Conservation (phyloP, 306 rosid genomes). For the Lathyrus tuberosus region DNA sequence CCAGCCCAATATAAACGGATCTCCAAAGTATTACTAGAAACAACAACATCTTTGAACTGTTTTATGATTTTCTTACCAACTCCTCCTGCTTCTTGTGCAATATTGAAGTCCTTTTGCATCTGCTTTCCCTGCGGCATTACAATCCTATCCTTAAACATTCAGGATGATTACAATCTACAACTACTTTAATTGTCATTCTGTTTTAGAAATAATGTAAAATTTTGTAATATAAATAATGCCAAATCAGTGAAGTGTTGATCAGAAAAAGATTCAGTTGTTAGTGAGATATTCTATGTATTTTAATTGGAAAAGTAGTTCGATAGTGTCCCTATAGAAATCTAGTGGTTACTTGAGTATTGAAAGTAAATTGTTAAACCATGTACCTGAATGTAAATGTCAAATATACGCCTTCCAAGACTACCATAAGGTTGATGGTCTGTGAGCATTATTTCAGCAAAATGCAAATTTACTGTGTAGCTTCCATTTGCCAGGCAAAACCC, state of each 20-base stretch:
- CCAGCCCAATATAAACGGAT: conserved; percentile 71
- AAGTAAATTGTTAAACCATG: not conserved
- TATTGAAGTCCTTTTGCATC: conserved; percentile 54
- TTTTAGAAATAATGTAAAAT: not conserved
- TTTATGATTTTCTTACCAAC: conserved; percentile 2
- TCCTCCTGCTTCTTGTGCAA: conserved; percentile 51
- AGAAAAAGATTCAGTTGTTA: not conserved
- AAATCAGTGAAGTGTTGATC: not conserved
- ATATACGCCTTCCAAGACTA: conserved; percentile 59
- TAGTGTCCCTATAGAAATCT: not conserved
- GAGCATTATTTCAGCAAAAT: conserved; percentile 59
- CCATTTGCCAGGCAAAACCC: conserved; percentile 61
- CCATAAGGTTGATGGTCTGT: conserved; percentile 29
- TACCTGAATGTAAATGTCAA: conserved; percentile 62
- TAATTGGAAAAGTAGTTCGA: too few relatives aligned
- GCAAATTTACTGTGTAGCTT: conserved; percentile 45
- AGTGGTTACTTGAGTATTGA: not conserved
- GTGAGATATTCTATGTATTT: not conserved
- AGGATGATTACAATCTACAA: not conserved
- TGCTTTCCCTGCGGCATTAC: conserved; percentile 43
- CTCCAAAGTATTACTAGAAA: conserved; percentile 42
- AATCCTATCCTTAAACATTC: not conserved
- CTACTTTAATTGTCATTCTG: not conserved
- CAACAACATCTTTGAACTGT: not conserved
- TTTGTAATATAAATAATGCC: not conserved